These are phyloP conservation scores for Phialophora expanda DNA, from an alignment of 2,329 filamentous ascomycete genomes.

Conservation along the genomic window DNA sequence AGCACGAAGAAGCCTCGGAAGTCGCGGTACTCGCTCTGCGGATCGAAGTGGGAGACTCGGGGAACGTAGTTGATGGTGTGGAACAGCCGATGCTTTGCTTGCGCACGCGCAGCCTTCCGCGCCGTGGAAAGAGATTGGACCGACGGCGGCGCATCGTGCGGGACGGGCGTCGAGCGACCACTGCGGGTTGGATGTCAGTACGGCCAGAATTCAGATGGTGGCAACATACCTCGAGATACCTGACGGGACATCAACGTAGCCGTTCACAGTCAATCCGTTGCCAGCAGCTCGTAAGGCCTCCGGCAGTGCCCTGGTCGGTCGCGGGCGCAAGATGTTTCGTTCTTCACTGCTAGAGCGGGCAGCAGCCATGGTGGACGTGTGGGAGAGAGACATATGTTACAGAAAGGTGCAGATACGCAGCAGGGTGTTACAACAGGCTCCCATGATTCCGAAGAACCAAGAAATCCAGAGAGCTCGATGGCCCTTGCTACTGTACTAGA, in stretches of 20 bases:
- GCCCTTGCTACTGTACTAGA: slow-evolving; percentile 10
- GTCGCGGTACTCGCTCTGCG: slow-evolving; percentile 86
- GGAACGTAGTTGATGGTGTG: slow-evolving; percentile 90
- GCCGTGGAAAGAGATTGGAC: slow-evolving; percentile 83
- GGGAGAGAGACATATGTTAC: slow-evolving; percentile 3
- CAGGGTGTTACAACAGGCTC: slow-evolving; percentile 11
- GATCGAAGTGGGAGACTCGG: slow-evolving; percentile 94
- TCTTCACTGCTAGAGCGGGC: slow-evolving; percentile 24
- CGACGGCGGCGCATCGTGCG: slow-evolving; percentile 91
- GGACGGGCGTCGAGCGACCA: slow-evolving; percentile 80
- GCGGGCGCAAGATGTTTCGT: slow-evolving; percentile 34
- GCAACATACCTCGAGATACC: slow-evolving; percentile 46
- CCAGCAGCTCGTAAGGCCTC: slow-evolving; percentile 34
- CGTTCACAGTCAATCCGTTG: slow-evolving; percentile 37
- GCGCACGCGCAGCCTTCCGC: slow-evolving; percentile 79
- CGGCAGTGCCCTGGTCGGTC: slow-evolving; percentile 28
- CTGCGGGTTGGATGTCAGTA: slow-evolving; percentile 52
- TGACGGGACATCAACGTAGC: slow-evolving; percentile 42
- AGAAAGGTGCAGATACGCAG: slow-evolving; percentile 1
- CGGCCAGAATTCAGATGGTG: background rate
- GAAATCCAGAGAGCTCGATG: slow-evolving; percentile 3
- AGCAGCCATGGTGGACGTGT: slow-evolving; percentile 22
- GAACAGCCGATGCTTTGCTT: slow-evolving; percentile 83
- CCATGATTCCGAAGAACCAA: slow-evolving; percentile 16
- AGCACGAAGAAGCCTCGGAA: slow-evolving; percentile 97